A percentile compares a stretch with the other conserved stretches of the same genome.
phyloP scores from a whole-genome alignment of 257 asterid genomes.

The Coffea eugenioides region DNA sequence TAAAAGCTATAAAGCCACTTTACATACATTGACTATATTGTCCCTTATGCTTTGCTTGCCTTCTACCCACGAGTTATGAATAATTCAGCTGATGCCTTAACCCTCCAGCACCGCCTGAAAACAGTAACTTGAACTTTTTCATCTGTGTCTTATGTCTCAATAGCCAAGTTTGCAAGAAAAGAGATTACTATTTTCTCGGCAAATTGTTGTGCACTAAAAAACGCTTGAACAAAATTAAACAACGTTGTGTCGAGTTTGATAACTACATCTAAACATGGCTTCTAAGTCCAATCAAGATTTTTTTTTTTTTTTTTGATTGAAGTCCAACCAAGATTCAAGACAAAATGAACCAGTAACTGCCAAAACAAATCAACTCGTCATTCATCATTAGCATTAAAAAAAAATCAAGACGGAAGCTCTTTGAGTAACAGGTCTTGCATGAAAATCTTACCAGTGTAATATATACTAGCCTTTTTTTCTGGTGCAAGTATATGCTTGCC shows the following conservation, averaged over 20 bases:
- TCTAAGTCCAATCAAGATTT: neutral
- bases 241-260: too few relatives aligned
- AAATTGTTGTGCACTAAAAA: conserved; percentile 24
- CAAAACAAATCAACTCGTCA: neutral
- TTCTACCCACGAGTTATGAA: conserved; percentile 9
- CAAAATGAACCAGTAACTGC: neutral
- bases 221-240: conserved; percentile 4
- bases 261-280: neutral
- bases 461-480: too few relatives aligned
- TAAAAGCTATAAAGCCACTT: neutral
- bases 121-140: neutral
- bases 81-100: neutral
- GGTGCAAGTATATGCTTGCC: too few relatives aligned
- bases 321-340: neutral
- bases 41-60: conserved; percentile 42
- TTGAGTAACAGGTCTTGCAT: neutral
- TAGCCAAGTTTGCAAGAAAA: neutral
- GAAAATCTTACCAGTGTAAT: too few relatives aligned
- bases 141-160: neutral
- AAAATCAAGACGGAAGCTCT: neutral
- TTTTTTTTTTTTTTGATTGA: too few relatives aligned
- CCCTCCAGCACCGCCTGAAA: neutral
- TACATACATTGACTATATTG: conserved; percentile 22
- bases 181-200: conserved; percentile 11
- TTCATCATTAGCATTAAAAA: too few relatives aligned